Evolutionary conservation across 805 yeast species (phyloP), one percentile per base, ranked within the genome.

Genomic region (Pichia kluyveri): DNA sequence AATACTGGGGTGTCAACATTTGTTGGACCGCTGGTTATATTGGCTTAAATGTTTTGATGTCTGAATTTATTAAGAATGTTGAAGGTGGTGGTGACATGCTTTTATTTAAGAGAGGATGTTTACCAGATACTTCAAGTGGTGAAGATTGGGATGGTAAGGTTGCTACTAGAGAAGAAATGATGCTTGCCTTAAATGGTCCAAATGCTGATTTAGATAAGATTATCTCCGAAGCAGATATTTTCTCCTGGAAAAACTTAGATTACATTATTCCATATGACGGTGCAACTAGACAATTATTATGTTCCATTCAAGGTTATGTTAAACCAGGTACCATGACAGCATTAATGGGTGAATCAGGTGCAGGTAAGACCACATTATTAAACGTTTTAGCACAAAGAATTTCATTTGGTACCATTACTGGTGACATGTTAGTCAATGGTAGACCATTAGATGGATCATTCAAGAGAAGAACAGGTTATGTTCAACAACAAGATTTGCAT

Each of bases 301-400:
- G 70, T 51, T 56, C 70, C 48, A 63, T 72, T 47, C 69, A 70
- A 38, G 77, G 77, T 43, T 71, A 63, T 56, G 68, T 71, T 56
- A 62, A 67, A 23, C 82, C 83, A 3, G 83, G 83, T 45, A 69
- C 75, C 8, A 60, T 78, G 59, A 78, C 82, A 28, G 83, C 83
- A 2, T 61, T 78, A 39, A 77, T 78, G 82, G 83, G 83, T 51
- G 82, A 76, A 56, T 76, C 82, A 8, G 83, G 83, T 54, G 83
- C 83, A 15, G 83, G 83, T 58, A 78, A 78, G 58, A 78, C 83
- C 0, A 78, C 83, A 5, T 63, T 78, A 46, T 66, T 78, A 52
- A 77, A 78, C 55, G 72, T 73, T 39, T 61, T 78, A 51, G 73
- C 81, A 43, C 75, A 73, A 56, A 67, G 83, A 58, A 65, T 69